Evolutionary conservation across 345 rosid species (phyloP).

Genomic region (Draba incana): DNA sequence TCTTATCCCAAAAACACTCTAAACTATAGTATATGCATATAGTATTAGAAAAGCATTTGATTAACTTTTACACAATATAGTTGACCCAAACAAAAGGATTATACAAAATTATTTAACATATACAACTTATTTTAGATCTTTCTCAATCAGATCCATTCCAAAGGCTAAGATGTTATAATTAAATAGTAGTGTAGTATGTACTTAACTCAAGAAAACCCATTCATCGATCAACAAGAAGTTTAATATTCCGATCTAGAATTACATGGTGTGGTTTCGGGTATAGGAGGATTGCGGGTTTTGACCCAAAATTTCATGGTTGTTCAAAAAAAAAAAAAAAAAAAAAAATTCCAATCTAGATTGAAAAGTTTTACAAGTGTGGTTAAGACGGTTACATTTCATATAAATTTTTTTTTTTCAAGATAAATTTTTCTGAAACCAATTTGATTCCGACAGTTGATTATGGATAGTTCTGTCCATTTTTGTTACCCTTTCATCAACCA

Average conservation of each 20-base stretch:
- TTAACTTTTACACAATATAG: not conserved
- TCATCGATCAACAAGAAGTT: not conserved
- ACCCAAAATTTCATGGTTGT: too few species aligned
- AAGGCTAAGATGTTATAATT: not conserved
- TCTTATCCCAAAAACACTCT: conserved; percentile 25
- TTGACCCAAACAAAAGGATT: too few species aligned
- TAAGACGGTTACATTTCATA: not conserved
- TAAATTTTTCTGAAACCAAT: not conserved
- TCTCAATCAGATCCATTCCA: not conserved
- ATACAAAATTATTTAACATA: not conserved
- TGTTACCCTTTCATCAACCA: not conserved
- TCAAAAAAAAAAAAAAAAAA: too few species aligned
- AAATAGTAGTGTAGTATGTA: not conserved
- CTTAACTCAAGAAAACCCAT: not conserved
- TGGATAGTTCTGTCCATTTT: not conserved
- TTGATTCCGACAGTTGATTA: not conserved
- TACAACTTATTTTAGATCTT: not conserved
- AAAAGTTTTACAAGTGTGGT: not conserved
- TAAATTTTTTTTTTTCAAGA: not conserved
- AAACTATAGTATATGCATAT: not conserved
- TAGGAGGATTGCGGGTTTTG: too few species aligned
- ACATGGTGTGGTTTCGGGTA: too few species aligned
- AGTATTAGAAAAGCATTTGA: not conserved
- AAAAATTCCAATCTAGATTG: too few species aligned
- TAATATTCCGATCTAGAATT: not conserved